Evolutionary conservation across 2,329 filamentous ascomycete genomes (phyloP).

Genomic region (Dothistroma pini): DNA sequence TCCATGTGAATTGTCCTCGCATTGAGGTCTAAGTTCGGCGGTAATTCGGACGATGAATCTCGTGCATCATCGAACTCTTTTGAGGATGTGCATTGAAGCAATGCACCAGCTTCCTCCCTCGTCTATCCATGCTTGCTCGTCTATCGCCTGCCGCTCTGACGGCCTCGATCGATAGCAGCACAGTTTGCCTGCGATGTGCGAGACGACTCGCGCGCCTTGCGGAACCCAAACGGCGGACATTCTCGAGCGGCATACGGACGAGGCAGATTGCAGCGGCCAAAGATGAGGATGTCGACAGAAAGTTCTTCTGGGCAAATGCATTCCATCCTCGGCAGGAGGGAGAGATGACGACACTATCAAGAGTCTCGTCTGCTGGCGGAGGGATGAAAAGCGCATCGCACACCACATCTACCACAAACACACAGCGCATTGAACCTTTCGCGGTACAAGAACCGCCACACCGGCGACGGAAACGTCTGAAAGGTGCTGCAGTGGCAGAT

Average conservation of each 20-base stretch:
- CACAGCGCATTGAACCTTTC: background rate
- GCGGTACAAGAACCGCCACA: slow-evolving; percentile 30
- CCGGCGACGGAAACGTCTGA: slow-evolving; percentile 35
- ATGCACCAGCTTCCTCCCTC: background rate
- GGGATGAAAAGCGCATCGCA: slow-evolving; percentile 1
- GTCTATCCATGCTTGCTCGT: slow-evolving; percentile 14
- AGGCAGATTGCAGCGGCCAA: slow-evolving; percentile 24
- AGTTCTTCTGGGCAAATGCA: slow-evolving; percentile 37
- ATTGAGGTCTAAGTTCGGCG: background rate
- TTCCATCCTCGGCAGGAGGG: slow-evolving; percentile 16
- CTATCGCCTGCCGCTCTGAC: slow-evolving; percentile 7
- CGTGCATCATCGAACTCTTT: background rate
- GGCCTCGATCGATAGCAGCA: slow-evolving; percentile 11
- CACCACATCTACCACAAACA: slow-evolving; percentile 8
- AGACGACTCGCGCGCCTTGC: slow-evolving; percentile 23
- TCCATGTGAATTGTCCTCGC: background rate
- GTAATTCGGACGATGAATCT: background rate
- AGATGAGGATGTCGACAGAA: slow-evolving; percentile 29
- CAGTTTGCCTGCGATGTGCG: slow-evolving; percentile 32
- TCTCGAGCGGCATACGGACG: slow-evolving; percentile 19
- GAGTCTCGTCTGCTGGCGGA: slow-evolving; percentile 3
- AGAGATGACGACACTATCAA: slow-evolving; percentile 8
- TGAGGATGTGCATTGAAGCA: background rate
- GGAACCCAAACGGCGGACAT: slow-evolving; percentile 15
- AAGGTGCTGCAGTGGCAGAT: slow-evolving; percentile 25